phyloP scores from a whole-genome alignment of 345 rosid genomes.

The Clarkia xantiana region DNA sequence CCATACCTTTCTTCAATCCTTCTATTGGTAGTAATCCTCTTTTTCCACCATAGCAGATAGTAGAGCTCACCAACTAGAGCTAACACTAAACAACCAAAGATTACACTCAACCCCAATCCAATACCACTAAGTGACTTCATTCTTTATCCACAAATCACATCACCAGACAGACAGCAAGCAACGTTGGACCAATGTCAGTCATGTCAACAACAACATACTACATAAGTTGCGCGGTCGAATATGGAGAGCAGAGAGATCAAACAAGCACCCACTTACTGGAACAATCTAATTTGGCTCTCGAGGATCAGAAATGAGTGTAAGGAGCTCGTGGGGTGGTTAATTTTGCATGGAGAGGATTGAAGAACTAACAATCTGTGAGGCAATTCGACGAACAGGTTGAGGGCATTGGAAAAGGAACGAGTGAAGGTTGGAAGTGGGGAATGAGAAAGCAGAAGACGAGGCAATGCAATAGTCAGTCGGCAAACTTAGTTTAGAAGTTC shows the following conservation, averaged over 20 bases:
- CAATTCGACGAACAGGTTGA: no score
- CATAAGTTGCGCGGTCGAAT: not conserved
- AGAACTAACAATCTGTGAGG: no score
- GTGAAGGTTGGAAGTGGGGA: no score
- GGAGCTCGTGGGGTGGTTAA: conserved; percentile 2
- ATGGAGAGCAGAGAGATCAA: not conserved
- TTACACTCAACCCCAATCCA: conserved; percentile 83
- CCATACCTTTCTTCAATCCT: conserved; percentile 42
- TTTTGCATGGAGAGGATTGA: no score
- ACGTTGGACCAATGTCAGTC: not conserved
- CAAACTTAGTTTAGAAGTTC: no score
- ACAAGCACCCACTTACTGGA: conserved; percentile 3
- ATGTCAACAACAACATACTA: not conserved
- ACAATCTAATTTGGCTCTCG: conserved; percentile 1
- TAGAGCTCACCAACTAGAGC: conserved; percentile 82
- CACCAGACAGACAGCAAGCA: not conserved
- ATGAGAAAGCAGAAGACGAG: no score
- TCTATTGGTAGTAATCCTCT: conserved; percentile 30
- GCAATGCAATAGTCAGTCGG: no score
- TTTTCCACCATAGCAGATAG: conserved; percentile 90
- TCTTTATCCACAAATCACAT: conserved; percentile 13
- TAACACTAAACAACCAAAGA: conserved; percentile 65
- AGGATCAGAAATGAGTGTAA: conserved; percentile 1
- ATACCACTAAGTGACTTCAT: conserved; percentile 90
- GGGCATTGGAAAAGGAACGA: no score